Evolutionary conservation across 2,329 filamentous ascomycete species (phyloP), one percentile per base, ranked within the genome.

Genomic region (Fusarium pininemorale): DNA sequence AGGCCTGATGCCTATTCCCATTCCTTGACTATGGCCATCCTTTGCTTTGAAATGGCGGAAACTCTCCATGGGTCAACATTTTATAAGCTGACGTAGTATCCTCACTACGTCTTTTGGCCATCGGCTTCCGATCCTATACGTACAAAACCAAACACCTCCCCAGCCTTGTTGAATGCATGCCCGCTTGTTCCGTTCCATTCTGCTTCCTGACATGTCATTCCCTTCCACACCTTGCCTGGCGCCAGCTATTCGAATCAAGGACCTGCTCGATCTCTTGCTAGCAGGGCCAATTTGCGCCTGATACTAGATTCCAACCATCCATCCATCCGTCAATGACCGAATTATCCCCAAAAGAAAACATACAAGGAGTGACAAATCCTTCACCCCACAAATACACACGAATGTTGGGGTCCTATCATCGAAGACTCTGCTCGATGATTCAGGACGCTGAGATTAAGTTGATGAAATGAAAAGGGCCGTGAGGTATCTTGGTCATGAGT

Each of bases 211-310:
- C 60, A 72, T 61, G 39, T 56, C 38, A 38, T 60, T 72, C 63
- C 69, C 61, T 65, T 67, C 63, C 60, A 38, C 68, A 51, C 51
- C 54, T 35, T 57, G 66, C 63, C 59, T 73, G 60, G 73, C 74
- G 62, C 75, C 74, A 66, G 72, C 73, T 70, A 38, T 63, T 47
- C 70, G 77, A 77, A 81, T 80, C 80, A 78, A 79, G 80, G 77
- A 69, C 81, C 80, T 79, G 80, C 81, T 80, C 61, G 75, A 80
- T 80, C 75, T 58, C 72, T 66, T 72, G 66, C 71, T 71, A 53
- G 73, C 72, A 65, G 50, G 54, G 63, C 60, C 54, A 59, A 58
- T 66, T 63, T 78, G 58, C 76, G 70, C 76, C 77, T 66, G 63
- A 72, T 63, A 72, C 74, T 64, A 77, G 57, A 71, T 73, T 69